A percentile compares a stretch with the other conserved stretches of the same genome.
Conservation (phyloP, 148 eudicot genomes). For the Heliamphora exappendiculata region DNA sequence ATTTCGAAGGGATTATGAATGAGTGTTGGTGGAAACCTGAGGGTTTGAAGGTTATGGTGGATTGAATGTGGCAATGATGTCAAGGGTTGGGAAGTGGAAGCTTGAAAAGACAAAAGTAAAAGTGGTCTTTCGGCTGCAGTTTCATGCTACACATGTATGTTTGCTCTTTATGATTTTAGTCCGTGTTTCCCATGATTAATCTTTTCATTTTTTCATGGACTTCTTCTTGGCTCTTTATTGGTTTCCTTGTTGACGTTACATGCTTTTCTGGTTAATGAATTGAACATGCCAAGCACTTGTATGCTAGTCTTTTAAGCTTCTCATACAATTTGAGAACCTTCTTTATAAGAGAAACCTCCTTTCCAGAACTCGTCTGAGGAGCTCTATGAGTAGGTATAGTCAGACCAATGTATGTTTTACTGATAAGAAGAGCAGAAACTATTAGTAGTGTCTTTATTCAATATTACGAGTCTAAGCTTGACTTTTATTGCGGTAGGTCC, state of each 20-base stretch:
- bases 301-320: not conserved
- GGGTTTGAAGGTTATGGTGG: constrained; percentile 25
- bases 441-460: not conserved
- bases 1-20: constrained; percentile 6
- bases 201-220: not conserved
- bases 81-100: constrained; percentile 74
- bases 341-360: not conserved
- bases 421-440: not conserved
- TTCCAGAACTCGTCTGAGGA: not conserved
- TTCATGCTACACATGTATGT: constrained; percentile 94
- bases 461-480: not conserved
- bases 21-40: constrained; percentile 11
- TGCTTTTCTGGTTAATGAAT: constrained; percentile 3
- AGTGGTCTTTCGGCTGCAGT: constrained; percentile 94
- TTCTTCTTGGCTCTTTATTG: not conserved
- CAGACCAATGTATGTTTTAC: not conserved
- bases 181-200: not conserved
- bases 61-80: constrained; percentile 43
- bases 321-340: not conserved
- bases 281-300: not conserved
- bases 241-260: not conserved
- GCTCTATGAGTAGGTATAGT: not conserved
- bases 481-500: too few relatives aligned
- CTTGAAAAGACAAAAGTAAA: constrained; percentile 88
- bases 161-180: constrained; percentile 3